Evolutionary conservation across 2,329 filamentous ascomycete species (phyloP).

Genomic region (Emmonsia crescens): DNA sequence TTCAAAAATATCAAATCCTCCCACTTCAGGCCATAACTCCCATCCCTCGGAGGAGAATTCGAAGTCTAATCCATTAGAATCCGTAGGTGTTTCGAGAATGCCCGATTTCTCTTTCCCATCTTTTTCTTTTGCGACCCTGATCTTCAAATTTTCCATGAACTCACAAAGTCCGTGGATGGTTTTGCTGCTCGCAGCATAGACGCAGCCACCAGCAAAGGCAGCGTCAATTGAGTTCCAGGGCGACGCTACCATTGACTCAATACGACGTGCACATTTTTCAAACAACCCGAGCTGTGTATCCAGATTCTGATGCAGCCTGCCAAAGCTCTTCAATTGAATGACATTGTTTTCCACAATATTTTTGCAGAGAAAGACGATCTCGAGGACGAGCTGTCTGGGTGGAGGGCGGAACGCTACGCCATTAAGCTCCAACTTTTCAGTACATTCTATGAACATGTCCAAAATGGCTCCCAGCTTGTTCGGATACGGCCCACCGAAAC

Average conservation of each 20-base stretch:
- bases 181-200: background rate
- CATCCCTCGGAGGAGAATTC: background rate
- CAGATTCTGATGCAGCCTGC: slow-evolving; percentile 4
- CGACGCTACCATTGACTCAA: background rate
- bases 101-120: background rate
- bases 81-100: background rate
- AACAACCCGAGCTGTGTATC: slow-evolving; percentile 9
- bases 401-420: slow-evolving; percentile 8
- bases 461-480: slow-evolving; percentile 1
- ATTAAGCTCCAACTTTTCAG: slow-evolving; percentile 4
- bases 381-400: slow-evolving; percentile 5
- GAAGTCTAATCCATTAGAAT: background rate
- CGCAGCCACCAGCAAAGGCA: slow-evolving; percentile 12
- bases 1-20: background rate
- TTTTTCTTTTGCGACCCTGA: background rate
- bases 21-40: background rate
- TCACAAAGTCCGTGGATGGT: background rate
- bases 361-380: slow-evolving; percentile 8
- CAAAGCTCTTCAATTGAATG: slow-evolving; percentile 6
- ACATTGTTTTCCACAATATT: slow-evolving; percentile 13
- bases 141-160: background rate
- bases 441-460: slow-evolving; percentile 7
- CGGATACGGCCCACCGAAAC: background rate
- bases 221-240: slow-evolving; percentile 4
- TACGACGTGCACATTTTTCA: background rate